phyloP scores from a whole-genome alignment of 441 rosid genomes.

The Raphanus hybrid region DNA sequence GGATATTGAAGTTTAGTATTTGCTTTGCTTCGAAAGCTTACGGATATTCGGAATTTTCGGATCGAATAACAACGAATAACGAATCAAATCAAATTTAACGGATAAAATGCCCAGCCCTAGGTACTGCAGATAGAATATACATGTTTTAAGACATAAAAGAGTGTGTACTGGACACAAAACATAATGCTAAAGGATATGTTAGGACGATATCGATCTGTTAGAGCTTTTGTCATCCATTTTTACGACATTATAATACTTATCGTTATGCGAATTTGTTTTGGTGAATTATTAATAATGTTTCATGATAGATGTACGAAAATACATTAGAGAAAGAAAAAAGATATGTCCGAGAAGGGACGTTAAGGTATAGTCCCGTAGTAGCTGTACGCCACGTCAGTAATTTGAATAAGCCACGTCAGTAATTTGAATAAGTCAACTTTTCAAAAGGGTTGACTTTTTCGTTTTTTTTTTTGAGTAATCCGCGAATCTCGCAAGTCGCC shows the following conservation, averaged over 20 bases:
- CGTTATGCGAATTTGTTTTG: not conserved
- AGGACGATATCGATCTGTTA: conserved; percentile 3
- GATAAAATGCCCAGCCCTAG: too few species aligned
- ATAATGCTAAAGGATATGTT: not conserved
- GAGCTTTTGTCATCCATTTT: conserved; percentile 16
- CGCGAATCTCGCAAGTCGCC: conserved; percentile 34
- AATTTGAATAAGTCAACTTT: conserved; percentile 30
- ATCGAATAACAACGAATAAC: too few species aligned
- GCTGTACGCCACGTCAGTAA: conserved; percentile 32
- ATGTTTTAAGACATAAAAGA: not conserved
- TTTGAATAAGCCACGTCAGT: conserved; percentile 28
- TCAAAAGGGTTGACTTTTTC: conserved; percentile 28
- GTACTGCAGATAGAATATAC: conserved; percentile 5
- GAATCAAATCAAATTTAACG: too few species aligned
- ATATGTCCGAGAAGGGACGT: conserved; percentile 19
- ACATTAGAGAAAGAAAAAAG: not conserved
- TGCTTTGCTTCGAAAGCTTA: too few species aligned
- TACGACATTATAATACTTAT: not conserved
- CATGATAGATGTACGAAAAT: conserved; percentile 22
- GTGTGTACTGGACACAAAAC: not conserved
- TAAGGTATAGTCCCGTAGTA: conserved; percentile 33
- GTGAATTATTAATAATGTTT: not conserved
- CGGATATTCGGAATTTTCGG: too few species aligned
- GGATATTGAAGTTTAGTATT: too few species aligned
- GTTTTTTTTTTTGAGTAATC: not conserved